These are phyloP conservation scores for Pyrenophora seminiperda DNA, from an alignment of 2,329 filamentous ascomycete species.

Conservation along the genomic window DNA sequence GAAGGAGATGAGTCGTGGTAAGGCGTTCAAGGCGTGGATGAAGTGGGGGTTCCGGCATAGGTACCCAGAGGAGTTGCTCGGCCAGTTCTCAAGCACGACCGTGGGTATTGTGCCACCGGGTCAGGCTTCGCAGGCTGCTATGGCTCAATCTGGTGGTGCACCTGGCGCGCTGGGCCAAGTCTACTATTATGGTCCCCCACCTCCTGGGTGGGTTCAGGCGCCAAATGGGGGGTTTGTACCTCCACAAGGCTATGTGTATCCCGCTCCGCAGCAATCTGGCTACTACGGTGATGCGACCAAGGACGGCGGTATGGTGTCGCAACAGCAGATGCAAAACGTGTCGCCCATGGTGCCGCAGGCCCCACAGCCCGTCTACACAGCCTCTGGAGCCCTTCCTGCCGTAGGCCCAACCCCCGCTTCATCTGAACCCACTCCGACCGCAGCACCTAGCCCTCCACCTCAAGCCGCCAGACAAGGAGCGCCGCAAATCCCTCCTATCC, in stretches of 20 bases:
- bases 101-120: constrained; percentile 38
- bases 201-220: constrained; percentile 25
- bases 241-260: constrained; percentile 24
- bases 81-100: constrained; percentile 36
- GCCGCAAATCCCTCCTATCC: constrained; percentile 3
- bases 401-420: neutral
- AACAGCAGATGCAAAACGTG: constrained; percentile 8
- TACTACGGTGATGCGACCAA: constrained; percentile 26
- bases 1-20: constrained; percentile 33
- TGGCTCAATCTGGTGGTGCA: constrained; percentile 27
- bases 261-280: constrained; percentile 18
- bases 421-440: neutral
- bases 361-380: constrained; percentile 18
- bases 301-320: constrained; percentile 16
- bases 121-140: constrained; percentile 29
- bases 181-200: constrained; percentile 32
- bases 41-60: constrained; percentile 39
- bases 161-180: constrained; percentile 23
- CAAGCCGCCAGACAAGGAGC: constrained; percentile 3
- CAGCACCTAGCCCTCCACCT: constrained; percentile 10
- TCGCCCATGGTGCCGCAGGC: constrained; percentile 15
- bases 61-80: constrained; percentile 39
- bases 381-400: neutral
- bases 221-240: constrained; percentile 27
- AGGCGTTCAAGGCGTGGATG: constrained; percentile 42